Evolutionary conservation across 345 rosid genomes (phyloP).

Genomic region (Arabidopsis thaliana): TAIR10.1 NC_003076.8:26462001-26462500

Average conservation of each 20-base stretch:
- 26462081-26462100: slow-evolving; percentile 57
- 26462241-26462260: not conserved
- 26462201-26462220: not conserved
- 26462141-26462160: not conserved
- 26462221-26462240: not conserved
- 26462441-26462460: not conserved
- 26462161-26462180: not conserved
- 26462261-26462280: not conserved
- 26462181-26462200: not conserved
- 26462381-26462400: too few relatives aligned
- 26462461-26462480: slow-evolving; percentile 39
- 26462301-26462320: too few relatives aligned
- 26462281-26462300: too few relatives aligned
- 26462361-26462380: too few relatives aligned
- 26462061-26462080: slow-evolving; percentile 71
- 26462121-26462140: not conserved
- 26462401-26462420: too few relatives aligned
- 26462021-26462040: slow-evolving; percentile 58
- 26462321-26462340: too few relatives aligned
- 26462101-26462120: slow-evolving; percentile 52
- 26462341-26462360: too few relatives aligned
- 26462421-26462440: slow-evolving; percentile 10
- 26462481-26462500: slow-evolving; percentile 35
- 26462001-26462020: slow-evolving; percentile 58
- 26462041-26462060: slow-evolving; percentile 74